Conservation (phyloP, 2,329 filamentous ascomycete genomes). For the Hysterium pulicare region DNA sequence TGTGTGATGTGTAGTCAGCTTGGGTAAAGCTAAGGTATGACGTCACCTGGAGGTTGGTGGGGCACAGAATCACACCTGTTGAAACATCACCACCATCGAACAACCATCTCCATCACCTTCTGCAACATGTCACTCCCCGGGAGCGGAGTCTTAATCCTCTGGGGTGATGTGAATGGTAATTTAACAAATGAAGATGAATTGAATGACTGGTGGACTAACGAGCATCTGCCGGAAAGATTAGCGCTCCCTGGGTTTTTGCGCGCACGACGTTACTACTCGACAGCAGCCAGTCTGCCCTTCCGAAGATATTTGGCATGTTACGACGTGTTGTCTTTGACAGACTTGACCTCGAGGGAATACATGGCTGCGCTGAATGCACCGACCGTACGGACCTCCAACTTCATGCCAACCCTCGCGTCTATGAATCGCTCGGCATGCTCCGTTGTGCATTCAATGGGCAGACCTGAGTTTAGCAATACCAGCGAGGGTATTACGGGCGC, state of each 20-base stretch:
- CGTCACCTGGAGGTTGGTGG: no score
- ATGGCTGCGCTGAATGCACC: slow-evolving; percentile 10
- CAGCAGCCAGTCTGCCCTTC: not conserved
- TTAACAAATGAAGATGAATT: slow-evolving; percentile 8
- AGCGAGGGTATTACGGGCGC: not conserved
- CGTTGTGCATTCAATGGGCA: not conserved
- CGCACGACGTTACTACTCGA: slow-evolving; percentile 11
- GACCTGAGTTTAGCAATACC: not conserved
- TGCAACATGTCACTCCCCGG: not conserved
- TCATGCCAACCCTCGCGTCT: slow-evolving; percentile 12
- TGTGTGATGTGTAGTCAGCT: no score
- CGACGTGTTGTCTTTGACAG: slow-evolving; percentile 5
- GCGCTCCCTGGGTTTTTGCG: slow-evolving; percentile 13
- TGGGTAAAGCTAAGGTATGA: no score
- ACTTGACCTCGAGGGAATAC: slow-evolving; percentile 10
- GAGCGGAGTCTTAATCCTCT: slow-evolving; percentile 7
- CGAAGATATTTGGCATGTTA: slow-evolving; percentile 12
- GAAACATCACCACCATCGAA: not conserved
- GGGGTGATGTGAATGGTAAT: slow-evolving; percentile 9
- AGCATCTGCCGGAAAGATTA: slow-evolving; percentile 16
- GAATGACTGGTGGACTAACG: slow-evolving; percentile 19
- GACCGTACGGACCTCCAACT: slow-evolving; percentile 10
- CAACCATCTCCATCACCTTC: not conserved
- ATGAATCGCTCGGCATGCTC: slow-evolving; percentile 14
- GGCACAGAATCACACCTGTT: no score